Base-by-base conservation (phyloP, 2,329 filamentous ascomycete genomes). In the Fusarium lyarnte region DNA sequence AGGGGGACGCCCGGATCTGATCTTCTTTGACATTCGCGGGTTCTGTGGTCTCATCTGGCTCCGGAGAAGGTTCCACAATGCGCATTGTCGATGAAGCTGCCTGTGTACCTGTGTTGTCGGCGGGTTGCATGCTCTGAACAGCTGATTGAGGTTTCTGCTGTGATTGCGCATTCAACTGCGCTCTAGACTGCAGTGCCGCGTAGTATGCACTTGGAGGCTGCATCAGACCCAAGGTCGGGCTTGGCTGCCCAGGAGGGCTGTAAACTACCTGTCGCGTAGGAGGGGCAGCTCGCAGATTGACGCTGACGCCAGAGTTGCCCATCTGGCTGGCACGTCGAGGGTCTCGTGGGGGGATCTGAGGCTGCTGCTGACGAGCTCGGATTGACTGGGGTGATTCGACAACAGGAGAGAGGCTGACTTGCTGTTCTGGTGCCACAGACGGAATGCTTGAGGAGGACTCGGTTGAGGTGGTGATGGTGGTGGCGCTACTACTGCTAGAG, bases 331-430 rank as follows among this genome's bases (percentile, higher is more conserved):
- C 59, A 33, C 71, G 69, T 36, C 69, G 64, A 25, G 74, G 76
- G 38, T 77, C 76, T 25, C 74, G 63, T 29, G 62, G 69, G 4
- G 76, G 76, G 36, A 81, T 82, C 52, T 64, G 76, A 17, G 81
- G 81, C 45, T 67, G 63, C n/a, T 19, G 80, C 80, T 38, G 82
- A 21, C 78, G 78, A 27, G 80, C 76, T 38, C 74, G 73, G 45
- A 58, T 72, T 12, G 80, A 78, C 19, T 77, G 77, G 6, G 85
- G 85, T 1, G 85, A 86, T 73, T 88, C 86, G 17, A 79, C 79
- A 10, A 88, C 86, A 3, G 86, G 87, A 0, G 87, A 86, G 8
- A 88, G 80, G 47, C 80, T 82, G 61, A 68, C 77, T 58, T 66
- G 78, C 29, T 76, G 71, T 13, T 73, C 68, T 23, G 69, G 71